These are phyloP conservation scores for Blepharisma stoltei DNA, from an alignment of 73 alveolate species.

Conservation along the genomic window DNA sequence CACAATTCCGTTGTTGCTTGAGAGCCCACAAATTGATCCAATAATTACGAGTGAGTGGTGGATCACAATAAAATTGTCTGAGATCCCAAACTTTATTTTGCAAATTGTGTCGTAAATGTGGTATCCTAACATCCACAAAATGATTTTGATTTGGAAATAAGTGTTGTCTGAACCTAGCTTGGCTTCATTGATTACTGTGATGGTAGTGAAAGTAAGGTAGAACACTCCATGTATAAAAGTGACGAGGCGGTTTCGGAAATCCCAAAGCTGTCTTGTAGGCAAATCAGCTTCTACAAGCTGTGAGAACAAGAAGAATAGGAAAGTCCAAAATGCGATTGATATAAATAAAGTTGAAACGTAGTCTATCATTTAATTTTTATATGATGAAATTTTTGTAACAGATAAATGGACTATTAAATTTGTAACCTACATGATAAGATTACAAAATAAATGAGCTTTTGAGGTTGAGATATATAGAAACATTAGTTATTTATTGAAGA, in stretches of 20 bases:
- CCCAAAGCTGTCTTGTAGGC: slow-evolving; percentile 13
- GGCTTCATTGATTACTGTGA: background rate
- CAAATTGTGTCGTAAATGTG: slow-evolving; percentile 11
- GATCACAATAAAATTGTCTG: background rate
- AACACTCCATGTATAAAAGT: slow-evolving; percentile 16
- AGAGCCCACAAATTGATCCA: background rate
- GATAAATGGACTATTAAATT: too few relatives aligned
- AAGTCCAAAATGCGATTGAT: background rate
- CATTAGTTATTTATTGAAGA: too few relatives aligned
- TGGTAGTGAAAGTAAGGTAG: background rate
- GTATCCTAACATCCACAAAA: background rate
- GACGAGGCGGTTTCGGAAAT: slow-evolving; percentile 1
- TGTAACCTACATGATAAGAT: too few relatives aligned
- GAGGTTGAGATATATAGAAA: too few relatives aligned
- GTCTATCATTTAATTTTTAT: too few relatives aligned
- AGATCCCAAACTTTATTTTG: background rate
- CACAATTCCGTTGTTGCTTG: background rate
- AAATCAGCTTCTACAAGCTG: background rate
- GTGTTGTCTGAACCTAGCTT: slow-evolving; percentile 14
- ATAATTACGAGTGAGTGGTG: slow-evolving; percentile 7
- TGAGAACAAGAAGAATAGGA: background rate
- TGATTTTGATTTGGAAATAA: background rate
- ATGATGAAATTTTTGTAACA: too few relatives aligned
- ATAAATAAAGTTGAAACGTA: too few relatives aligned
- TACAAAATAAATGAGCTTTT: too few relatives aligned